Evolutionary conservation across 306 rosid genomes (phyloP).

Genomic region (Canavalia gladiata): DNA sequence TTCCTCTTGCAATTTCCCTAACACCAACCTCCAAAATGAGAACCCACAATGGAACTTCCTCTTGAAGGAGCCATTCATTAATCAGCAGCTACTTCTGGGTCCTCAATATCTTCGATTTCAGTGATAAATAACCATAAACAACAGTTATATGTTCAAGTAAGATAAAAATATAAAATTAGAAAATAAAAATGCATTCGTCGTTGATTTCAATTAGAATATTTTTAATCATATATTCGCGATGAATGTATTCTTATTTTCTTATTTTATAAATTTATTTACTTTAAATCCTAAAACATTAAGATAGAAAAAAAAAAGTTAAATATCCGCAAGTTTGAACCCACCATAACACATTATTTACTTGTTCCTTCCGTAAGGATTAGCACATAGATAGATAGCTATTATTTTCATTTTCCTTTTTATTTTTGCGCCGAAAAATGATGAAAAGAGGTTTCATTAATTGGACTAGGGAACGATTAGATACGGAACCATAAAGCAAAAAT

Average conservation of each 20-base stretch:
- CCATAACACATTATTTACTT: not conserved
- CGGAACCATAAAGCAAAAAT: not conserved
- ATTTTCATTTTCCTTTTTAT: not conserved
- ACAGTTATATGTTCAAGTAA: not conserved
- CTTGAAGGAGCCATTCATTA: not conserved
- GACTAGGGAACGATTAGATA: not conserved
- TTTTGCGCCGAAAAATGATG: not conserved
- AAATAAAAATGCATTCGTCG: no score
- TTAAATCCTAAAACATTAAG: not conserved
- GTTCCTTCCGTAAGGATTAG: not conserved
- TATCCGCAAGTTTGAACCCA: conserved; percentile 2
- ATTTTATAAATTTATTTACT: no score
- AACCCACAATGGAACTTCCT: conserved; percentile 25
- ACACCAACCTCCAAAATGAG: not conserved
- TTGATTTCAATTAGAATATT: no score
- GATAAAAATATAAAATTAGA: not conserved
- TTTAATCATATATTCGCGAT: no score
- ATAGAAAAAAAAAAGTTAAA: not conserved
- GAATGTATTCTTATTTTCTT: no score
- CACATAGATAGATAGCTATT: not conserved
- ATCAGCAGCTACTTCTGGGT: conserved; percentile 5
- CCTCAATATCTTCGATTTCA: conserved; percentile 10
- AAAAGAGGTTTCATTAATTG: not conserved
- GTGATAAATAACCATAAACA: not conserved
- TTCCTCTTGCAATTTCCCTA: conserved; percentile 23